phyloP scores from a whole-genome alignment of 495 filamentous ascomycete species.

The Penicillium taxi region DNA sequence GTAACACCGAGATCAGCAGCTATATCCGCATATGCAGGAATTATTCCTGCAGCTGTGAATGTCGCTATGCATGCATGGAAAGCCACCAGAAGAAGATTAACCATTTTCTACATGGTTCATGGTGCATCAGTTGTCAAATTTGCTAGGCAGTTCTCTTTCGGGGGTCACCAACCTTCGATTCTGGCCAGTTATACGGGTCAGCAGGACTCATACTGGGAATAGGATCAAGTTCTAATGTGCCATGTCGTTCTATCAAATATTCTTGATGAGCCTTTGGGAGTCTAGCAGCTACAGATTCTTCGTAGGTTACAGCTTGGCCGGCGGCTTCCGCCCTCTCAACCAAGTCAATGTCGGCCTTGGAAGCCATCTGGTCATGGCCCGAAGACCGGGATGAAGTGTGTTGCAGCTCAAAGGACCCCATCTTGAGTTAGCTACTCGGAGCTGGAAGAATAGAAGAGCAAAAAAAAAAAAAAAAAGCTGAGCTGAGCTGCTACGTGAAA shows the following conservation, averaged over 20 bases:
- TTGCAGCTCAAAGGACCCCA: conserved; percentile 23
- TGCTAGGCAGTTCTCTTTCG: not conserved
- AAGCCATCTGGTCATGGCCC: conserved; percentile 7
- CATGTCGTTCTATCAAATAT: conserved; percentile 47
- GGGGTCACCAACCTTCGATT: conserved; percentile 41
- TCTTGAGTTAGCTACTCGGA: conserved; percentile 7
- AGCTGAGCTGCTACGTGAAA: too few species aligned
- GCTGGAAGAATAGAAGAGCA: too few species aligned
- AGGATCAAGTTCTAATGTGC: conserved; percentile 46
- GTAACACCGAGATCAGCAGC: conserved; percentile 32
- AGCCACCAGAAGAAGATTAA: conserved; percentile 45
- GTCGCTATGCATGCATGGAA: conserved; percentile 52
- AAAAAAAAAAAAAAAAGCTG: too few species aligned
- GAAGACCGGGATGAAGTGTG: conserved; percentile 12
- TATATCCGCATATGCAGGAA: conserved; percentile 43
- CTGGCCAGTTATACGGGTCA: conserved; percentile 52
- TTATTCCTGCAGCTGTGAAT: conserved; percentile 46
- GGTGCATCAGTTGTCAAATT: conserved; percentile 6
- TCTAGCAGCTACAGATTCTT: conserved; percentile 23
- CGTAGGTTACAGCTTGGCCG: conserved; percentile 20
- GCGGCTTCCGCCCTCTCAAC: conserved; percentile 28
- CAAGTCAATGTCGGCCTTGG: conserved; percentile 26
- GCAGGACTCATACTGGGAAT: conserved; percentile 40
- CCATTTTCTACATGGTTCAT: conserved; percentile 37
- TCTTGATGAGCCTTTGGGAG: conserved; percentile 38